These are phyloP conservation scores for Dorcoceras hygrometricum DNA, from an alignment of 257 asterid genomes.

Conservation along the genomic window DNA sequence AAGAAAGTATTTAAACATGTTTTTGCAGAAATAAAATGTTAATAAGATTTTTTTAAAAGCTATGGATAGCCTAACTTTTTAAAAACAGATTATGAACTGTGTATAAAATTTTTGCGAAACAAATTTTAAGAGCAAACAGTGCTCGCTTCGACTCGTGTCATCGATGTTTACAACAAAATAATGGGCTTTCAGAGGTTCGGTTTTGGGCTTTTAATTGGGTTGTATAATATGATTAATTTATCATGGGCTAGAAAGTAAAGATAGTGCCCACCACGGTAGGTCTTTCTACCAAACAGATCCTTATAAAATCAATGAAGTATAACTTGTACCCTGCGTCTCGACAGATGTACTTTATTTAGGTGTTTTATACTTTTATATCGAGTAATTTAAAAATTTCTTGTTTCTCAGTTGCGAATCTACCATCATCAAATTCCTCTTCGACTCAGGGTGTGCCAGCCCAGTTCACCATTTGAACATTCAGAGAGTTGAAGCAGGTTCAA, in stretches of 20 bases:
- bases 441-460: slow-evolving; percentile 15
- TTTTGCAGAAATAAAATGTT: too few relatives aligned
- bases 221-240: too few relatives aligned
- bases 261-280: neutral
- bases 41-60: too few relatives aligned
- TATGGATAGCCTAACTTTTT: too few relatives aligned
- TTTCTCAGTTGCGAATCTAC: slow-evolving; percentile 22
- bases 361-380: slow-evolving; percentile 27
- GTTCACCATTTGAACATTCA: slow-evolving; percentile 13
- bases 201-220: too few relatives aligned
- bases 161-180: too few relatives aligned
- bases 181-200: too few relatives aligned
- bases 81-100: too few relatives aligned
- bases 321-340: slow-evolving; percentile 26
- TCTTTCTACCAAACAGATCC: slow-evolving; percentile 23
- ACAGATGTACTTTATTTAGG: slow-evolving; percentile 22
- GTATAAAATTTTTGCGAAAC: too few relatives aligned
- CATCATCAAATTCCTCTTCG: slow-evolving; percentile 21
- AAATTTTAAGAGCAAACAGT: too few relatives aligned
- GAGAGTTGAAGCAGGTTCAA: slow-evolving; percentile 12
- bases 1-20: too few relatives aligned
- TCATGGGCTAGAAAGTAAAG: neutral
- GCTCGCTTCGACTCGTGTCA: too few relatives aligned
- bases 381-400: slow-evolving; percentile 26
- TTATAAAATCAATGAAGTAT: neutral